phyloP scores from a whole-genome alignment of 2,329 filamentous ascomycete species.

The Sclerotinia borealis region DNA sequence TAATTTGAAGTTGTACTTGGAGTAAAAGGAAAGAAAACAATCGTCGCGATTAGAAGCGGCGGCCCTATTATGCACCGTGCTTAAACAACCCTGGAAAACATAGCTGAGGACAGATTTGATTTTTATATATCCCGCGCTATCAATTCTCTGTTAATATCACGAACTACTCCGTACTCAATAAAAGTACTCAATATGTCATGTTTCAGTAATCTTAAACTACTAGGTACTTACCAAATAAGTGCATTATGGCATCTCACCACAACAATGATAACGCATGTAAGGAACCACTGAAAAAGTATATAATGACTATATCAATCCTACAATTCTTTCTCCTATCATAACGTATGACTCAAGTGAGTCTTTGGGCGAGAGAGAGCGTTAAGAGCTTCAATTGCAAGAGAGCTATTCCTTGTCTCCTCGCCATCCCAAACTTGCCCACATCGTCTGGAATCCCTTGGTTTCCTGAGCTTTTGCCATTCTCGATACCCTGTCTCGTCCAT shows the following conservation, averaged over 20 bases:
- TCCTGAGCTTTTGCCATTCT: neutral
- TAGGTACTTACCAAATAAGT: too few species aligned
- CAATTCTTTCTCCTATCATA: neutral
- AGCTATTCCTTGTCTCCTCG: neutral
- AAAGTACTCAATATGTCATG: too few species aligned
- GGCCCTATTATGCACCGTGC: constrained; percentile 3
- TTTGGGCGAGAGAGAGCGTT: neutral
- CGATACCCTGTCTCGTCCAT: neutral
- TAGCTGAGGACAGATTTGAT: constrained; percentile 12
- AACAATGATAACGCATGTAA: neutral
- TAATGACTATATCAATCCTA: neutral
- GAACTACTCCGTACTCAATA: too few species aligned
- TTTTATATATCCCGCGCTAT: constrained; percentile 1
- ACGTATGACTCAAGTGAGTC: neutral
- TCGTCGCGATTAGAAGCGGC: constrained; percentile 11
- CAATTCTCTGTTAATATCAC: neutral
- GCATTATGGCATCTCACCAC: neutral
- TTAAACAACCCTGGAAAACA: neutral
- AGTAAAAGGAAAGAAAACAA: constrained; percentile 5
- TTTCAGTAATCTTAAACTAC: too few species aligned
- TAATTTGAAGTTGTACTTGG: neutral
- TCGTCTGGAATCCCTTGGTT: neutral
- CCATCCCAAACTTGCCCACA: neutral
- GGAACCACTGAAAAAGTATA: neutral
- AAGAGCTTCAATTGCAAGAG: neutral